Conservation (phyloP, 2,329 filamentous ascomycete genomes). For the Hyphodiscus sp. region DNA sequence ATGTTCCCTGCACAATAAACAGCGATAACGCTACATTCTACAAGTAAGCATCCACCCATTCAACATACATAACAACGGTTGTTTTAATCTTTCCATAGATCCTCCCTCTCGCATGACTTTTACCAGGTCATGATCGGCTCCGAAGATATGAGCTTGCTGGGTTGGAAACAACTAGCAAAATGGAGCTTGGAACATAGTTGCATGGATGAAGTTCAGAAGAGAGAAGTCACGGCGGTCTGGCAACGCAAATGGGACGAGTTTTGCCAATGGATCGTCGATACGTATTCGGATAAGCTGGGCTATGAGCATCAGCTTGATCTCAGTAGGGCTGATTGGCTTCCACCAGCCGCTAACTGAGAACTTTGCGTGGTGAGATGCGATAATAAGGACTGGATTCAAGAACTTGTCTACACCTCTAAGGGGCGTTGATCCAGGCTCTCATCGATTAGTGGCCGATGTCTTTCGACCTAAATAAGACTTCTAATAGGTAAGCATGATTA, state of each 20-base stretch:
- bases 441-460: no score
- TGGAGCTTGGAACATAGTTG: slow-evolving; percentile 60
- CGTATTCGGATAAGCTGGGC: slow-evolving; percentile 26
- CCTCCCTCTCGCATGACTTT: slow-evolving; percentile 68
- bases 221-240: slow-evolving; percentile 40
- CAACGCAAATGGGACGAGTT: slow-evolving; percentile 51
- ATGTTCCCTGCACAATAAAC: slow-evolving; percentile 67
- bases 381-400: not conserved
- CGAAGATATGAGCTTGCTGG: slow-evolving; percentile 58
- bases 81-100: slow-evolving; percentile 38
- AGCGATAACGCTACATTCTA: slow-evolving; percentile 72
- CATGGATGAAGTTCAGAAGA: slow-evolving; percentile 38
- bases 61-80: slow-evolving; percentile 6
- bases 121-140: slow-evolving; percentile 70
- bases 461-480: no score
- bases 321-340: not conserved
- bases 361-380: not conserved
- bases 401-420: no score
- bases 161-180: slow-evolving; percentile 61
- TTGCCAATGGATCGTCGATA: slow-evolving; percentile 43
- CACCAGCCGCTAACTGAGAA: not conserved
- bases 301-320: slow-evolving; percentile 11
- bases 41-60: slow-evolving; percentile 38
- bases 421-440: no score
- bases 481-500: no score